Evolutionary conservation across 116 monocot species (phyloP).

Genomic region (Zostera marina): DNA sequence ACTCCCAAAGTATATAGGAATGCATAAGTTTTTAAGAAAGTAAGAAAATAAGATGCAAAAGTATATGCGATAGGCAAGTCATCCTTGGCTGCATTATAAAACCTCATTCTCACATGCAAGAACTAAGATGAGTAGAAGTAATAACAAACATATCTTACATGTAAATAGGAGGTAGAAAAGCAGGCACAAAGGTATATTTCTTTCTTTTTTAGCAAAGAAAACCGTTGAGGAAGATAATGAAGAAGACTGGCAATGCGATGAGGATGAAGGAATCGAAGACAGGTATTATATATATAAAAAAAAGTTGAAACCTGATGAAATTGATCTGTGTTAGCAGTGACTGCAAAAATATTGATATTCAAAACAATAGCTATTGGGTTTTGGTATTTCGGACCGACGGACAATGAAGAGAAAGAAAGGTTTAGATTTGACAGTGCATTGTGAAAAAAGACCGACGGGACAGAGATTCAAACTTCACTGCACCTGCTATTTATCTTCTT

Average conservation of each 20-base stretch:
- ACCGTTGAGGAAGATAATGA: background rate
- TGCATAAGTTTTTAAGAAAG: background rate
- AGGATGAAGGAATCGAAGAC: background rate
- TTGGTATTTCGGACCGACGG: background rate
- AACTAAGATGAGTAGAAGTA: slow-evolving; percentile 6
- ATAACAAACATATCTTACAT: background rate
- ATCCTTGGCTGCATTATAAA: slow-evolving; percentile 23
- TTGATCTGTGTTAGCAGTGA: background rate
- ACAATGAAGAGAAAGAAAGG: background rate
- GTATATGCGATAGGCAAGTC: slow-evolving; percentile 13
- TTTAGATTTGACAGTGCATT: background rate
- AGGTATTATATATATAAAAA: slow-evolving; percentile 2
- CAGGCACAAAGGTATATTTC: background rate
- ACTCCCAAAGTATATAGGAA: background rate
- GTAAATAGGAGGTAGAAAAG: background rate
- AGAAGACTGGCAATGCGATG: slow-evolving; percentile 1
- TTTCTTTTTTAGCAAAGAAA: slow-evolving; percentile 6
- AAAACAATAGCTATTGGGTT: no score
- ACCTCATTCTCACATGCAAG: slow-evolving; percentile 20
- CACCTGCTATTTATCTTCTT: no score
- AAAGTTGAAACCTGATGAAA: background rate
- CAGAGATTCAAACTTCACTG: no score
- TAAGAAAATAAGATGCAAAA: no score
- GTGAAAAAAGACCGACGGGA: background rate
- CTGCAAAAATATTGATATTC: background rate